Evolutionary conservation across 2,329 filamentous ascomycete genomes (phyloP), one percentile per base, ranked within the genome.

Genomic region (Lachnellula occidentalis): DNA sequence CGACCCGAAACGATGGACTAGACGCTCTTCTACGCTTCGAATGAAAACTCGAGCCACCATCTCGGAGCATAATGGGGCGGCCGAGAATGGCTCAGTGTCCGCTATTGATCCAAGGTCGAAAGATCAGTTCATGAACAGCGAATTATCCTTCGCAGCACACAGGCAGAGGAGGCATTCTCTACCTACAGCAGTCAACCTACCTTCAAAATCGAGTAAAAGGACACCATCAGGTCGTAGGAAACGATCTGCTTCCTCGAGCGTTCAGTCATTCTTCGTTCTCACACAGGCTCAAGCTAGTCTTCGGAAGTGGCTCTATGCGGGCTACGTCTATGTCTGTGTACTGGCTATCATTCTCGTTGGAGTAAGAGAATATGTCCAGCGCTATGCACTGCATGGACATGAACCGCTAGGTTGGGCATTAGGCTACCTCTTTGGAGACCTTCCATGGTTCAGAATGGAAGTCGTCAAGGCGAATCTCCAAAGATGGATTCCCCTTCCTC

Each of bases 331-430:
- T 69, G 56, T 76, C 0, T 79, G 82, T 47, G 81, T 95, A 7
- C 50, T 85, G 8, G 65, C 74, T 1, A 80, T 90, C 34, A 81
- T 95, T 50, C 71, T 96, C 3, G 71, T 83, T 3, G 87, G 85
- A 0, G 79, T 97, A 27, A 82, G 91, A 51, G 75, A 76, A 2
- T 87, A 90, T 61, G 82, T 97, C 48, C 73, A 79, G 39, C 72
- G 73, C 43, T 76, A 80, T 58, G 91, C 90, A 14, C 76, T 99
- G 1, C 67, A 78, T 34, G 83, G 82, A 15, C 74, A 83, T 50
- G 94, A 99, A 64, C 91, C 94, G 0, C 82, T 99, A 45, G 90
- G 92, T 2, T 99, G 94, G 94, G 92, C 90, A 0, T 71, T 96
- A 11, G 87, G 90, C 2, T 99, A 99, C 70, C 74, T 96, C 2